phyloP scores from a whole-genome alignment of 2,329 filamentous ascomycete genomes.

The Cladorrhinum sp. region DNA sequence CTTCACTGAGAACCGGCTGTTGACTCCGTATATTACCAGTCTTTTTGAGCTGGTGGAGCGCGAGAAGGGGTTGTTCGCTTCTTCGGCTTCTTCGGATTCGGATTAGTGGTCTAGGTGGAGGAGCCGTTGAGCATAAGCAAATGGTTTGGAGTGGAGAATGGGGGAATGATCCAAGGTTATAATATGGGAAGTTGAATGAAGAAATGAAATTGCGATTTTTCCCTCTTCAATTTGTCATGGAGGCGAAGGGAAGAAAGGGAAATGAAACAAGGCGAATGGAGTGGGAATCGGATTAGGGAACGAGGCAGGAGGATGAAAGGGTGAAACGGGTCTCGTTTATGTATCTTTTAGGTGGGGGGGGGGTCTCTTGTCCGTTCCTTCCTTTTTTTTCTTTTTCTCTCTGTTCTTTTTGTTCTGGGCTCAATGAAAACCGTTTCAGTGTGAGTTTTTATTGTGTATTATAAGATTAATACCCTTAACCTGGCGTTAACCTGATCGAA shows the following conservation, averaged over 20 bases:
- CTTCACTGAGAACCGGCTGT: conserved; percentile 63
- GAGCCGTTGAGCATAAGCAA: too few relatives aligned
- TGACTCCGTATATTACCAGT: conserved; percentile 41
- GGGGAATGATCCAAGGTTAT: too few relatives aligned
- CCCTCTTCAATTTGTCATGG: background rate
- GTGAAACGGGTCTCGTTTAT: background rate
- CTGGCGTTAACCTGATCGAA: conserved; percentile 5
- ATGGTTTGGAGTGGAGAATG: too few relatives aligned
- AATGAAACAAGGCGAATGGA: background rate
- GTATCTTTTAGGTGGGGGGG: background rate
- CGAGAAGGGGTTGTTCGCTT: background rate
- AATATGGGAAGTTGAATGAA: too few relatives aligned
- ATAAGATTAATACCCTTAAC: conserved; percentile 18
- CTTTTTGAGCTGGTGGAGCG: conserved; percentile 34
- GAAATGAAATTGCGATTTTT: background rate
- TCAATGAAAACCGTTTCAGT: background rate
- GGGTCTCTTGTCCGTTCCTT: background rate
- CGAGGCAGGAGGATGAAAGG: background rate
- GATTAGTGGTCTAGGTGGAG: too few relatives aligned
- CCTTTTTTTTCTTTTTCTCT: background rate
- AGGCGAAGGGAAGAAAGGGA: background rate
- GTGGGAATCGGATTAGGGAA: background rate
- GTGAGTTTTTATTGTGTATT: conserved; percentile 7
- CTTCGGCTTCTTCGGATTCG: background rate
- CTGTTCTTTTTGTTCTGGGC: background rate